A percentile compares a stretch with the other conserved stretches of the same genome.
phyloP scores from a whole-genome alignment of 2,329 filamentous ascomycete genomes.

The Geosmithia morbida region DNA sequence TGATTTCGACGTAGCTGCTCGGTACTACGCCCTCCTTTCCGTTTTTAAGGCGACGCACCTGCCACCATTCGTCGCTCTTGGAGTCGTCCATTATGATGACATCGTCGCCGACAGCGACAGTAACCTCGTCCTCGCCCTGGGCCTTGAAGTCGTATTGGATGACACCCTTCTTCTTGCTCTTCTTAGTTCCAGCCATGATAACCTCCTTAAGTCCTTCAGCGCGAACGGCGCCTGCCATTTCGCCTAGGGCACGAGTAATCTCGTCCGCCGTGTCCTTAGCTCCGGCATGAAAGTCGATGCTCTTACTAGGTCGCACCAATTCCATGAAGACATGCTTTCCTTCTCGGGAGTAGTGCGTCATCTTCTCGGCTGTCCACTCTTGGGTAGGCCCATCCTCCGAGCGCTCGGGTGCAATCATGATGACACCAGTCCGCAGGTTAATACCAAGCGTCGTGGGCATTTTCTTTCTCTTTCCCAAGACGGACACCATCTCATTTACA shows the following conservation, averaged over 20 bases:
- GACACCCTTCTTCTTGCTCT: conserved; percentile 63
- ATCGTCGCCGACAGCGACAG: conserved; percentile 78
- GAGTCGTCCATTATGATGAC: conserved; percentile 79
- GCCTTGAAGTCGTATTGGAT: conserved; percentile 95
- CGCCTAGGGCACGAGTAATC: conserved; percentile 76
- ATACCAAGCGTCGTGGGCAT: conserved; percentile 96
- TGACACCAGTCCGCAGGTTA: conserved; percentile 74
- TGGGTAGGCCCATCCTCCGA: conserved; percentile 69
- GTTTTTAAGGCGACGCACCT: conserved; percentile 78
- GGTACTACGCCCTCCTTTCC: conserved; percentile 93
- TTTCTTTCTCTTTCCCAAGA: conserved; percentile 94
- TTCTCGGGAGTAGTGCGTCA: conserved; percentile 96
- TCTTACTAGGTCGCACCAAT: conserved; percentile 81
- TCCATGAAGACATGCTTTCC: conserved; percentile 97
- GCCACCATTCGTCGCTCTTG: conserved; percentile 98
- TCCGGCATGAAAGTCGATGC: conserved; percentile 90
- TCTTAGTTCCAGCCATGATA: conserved; percentile 60
- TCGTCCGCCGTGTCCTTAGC: conserved; percentile 94
- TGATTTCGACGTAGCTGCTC: conserved; percentile 89
- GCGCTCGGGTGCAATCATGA: conserved; percentile 83
- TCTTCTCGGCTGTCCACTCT: conserved; percentile 87
- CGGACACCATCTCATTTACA: conserved; percentile 93
- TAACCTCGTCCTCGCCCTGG: conserved; percentile 92
- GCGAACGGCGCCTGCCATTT: conserved; percentile 72
- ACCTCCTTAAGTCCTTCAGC: conserved; percentile 79